Evolutionary conservation across 257 asterid genomes (phyloP).

Genomic region (Capsicum chinense): DNA sequence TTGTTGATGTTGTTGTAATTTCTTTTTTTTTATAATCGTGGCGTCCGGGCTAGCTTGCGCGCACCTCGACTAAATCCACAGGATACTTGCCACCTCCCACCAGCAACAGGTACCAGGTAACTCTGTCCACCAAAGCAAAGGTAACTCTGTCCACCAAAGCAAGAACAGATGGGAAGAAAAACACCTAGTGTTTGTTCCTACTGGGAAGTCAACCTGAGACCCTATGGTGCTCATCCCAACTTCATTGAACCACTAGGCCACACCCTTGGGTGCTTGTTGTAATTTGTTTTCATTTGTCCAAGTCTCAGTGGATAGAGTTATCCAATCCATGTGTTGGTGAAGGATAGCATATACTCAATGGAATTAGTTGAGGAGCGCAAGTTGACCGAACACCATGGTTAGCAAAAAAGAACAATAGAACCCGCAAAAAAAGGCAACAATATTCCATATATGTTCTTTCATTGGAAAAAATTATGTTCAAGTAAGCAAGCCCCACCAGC

Average conservation of each 20-base stretch:
- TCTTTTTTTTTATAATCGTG: too few relatives aligned
- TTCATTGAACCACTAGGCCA: too few relatives aligned
- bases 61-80: too few relatives aligned
- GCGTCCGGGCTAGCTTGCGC: too few relatives aligned
- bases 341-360: background rate
- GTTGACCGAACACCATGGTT: background rate
- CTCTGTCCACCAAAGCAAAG: too few relatives aligned
- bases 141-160: too few relatives aligned
- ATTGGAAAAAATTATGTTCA: constrained; percentile 6
- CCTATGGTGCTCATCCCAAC: too few relatives aligned
- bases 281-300: background rate
- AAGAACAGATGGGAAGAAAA: too few relatives aligned
- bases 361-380: background rate
- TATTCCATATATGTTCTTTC: background rate
- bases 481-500: background rate
- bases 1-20: background rate
- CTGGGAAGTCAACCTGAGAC: too few relatives aligned
- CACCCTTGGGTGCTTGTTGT: background rate
- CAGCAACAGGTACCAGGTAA: too few relatives aligned
- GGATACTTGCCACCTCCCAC: too few relatives aligned
- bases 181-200: too few relatives aligned
- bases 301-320: background rate
- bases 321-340: background rate
- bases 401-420: background rate
- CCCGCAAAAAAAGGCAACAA: background rate